Base-by-base conservation (phyloP, 2,329 filamentous ascomycete genomes). In the Nothophoma quercina region DNA sequence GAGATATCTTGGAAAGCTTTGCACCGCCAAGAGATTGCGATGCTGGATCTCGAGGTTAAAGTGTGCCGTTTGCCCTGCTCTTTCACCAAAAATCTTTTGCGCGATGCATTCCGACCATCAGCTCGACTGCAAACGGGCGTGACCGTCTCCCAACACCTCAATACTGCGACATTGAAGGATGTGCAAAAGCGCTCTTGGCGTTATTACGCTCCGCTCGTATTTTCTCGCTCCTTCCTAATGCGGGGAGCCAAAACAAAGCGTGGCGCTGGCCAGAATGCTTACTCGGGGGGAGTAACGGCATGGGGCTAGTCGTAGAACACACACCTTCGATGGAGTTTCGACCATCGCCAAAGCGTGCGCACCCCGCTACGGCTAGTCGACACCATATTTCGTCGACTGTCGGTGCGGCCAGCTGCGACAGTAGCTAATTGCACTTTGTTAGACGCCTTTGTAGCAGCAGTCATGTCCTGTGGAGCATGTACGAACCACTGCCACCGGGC, bases 231-330 rank as follows among this genome's bases (percentile, higher is more conserved):
- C 51, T 55, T 44, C 51, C 51, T 49, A 35, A 26, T 35, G 23
- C 44, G 33, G 44, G 13, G 10, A n/a, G 15, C 22, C 16, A 40
- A 34, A 33, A 21, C 35, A 21, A n/a, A 25, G 23, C 45, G 45
- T 49, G 51, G 51, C 51, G 51, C 51, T 35, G 38, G 51, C 51
- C 29, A 54, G 45, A 48, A 45, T 42, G 51, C 45, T 49, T 54
- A 45, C 51, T 26, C 46, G 44, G 51, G 32, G 13, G 18, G 5
- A 25, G 28, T 49, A 45, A 49, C 51, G 8, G 3, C 6, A 30
- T 41, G 3, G 8, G 40, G 43, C 21, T 35, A 45, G 45, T 21
- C 16, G 21, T 43, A 43, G 43, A 53, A 53, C 32, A 53, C n/a
- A 22, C 38, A 33, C 15, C 43, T 48, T 43, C 39, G 32, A 43